Base-by-base conservation (phyloP, 768 basidiomycete species). In the Lactarius indigo region DNA sequence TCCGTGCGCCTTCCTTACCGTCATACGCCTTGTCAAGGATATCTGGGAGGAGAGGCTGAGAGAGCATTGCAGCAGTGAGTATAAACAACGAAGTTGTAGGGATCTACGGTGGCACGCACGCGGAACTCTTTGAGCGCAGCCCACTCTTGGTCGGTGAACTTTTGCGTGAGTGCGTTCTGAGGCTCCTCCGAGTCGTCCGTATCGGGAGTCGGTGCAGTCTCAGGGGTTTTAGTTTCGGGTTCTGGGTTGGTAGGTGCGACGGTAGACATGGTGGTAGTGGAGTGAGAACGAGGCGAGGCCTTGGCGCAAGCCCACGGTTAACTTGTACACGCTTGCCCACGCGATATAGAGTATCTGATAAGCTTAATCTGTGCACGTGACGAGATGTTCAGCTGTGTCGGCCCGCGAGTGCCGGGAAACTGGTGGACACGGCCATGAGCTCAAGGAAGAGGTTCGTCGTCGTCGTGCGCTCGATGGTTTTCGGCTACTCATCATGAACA, bases 81-180 rank as follows among this genome's bases (percentile, higher is more conserved):
- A n/a, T n/a, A n/a, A 39, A 28, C 31, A 44, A 31, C 18, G 15
- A 41, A 63, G n/a, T 68, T n/a, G 23, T 20, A 3, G 33, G 55
- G 41, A 8, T 39, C 9, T 18, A 3, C 3, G 17, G n/a, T 26
- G 35, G 56, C 50, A 75, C 83, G 47, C 72, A 90, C 91, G 67
- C 90, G 80, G 67, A 94, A 87, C 69, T 84, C 82, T 69, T 83
- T 83, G 70, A 94, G 76, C 10, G 87, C 88, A 17, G 73, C 77
- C 89, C 91, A 90, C 75, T 94, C 92, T n/a, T 78, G 79, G 9
- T 83, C 77, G 0, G 86, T 89, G 75, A 93, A 94, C 72, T 82
- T 80, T 73, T 81, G 77, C 0, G 91, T 93, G 35, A 94, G 79
- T 2, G 81, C 71, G 72, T 86, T 92, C 76, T 91, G 87, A 0